Base-by-base conservation (phyloP, 2,329 filamentous ascomycete genomes). In the Cercospora nicotianae region DNA sequence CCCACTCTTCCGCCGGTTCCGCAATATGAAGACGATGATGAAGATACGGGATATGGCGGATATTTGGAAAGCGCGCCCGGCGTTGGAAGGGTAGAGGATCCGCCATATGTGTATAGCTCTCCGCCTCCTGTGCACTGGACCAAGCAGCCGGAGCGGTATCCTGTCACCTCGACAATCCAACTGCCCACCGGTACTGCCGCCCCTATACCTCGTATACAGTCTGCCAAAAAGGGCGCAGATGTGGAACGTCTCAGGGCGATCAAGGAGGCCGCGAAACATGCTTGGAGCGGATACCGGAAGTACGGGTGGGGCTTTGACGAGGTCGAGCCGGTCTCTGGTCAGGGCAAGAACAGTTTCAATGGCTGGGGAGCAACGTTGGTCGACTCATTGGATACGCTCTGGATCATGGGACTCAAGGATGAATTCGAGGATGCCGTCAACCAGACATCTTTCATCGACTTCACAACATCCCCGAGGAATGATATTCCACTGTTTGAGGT, bases 401-500 rank as follows among this genome's bases (percentile, higher is more conserved):
- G 91, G 91, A 94, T 96, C 73, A 93, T 94, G 86, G 92, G 87
- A 28, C 76, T 96, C 77, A 86, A 87, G 74, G 85, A 90, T 0
- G 92, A 96, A 74, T 96, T 96, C 74, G 87, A 92, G 67, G 89
- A 92, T 69, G 93, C 92, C 1, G 87, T 91, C 55, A 84, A 87
- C 62, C 88, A 86, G 3, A 87, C 94, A 23, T 84, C 84, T 66
- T 80, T 86, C 5, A 94, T 97, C 67, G 93, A 97, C 79, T 97
- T 97, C 74, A 95, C 91, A 2, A 90, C 87, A 10, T 90, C 87
- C 30, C 79, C 83, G 13, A 84, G 89, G 60, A 77, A 80, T 42
- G 87, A 91, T 59, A 95, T 97, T 57, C 93, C 93, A n/a, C 85
- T 96, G 7, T 97, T 97, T 74, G 94, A 97, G 80, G 96, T 93